These are phyloP conservation scores for Aspergillus aculeatinus DNA, from an alignment of 2,329 filamentous ascomycete genomes.

Conservation along the genomic window DNA sequence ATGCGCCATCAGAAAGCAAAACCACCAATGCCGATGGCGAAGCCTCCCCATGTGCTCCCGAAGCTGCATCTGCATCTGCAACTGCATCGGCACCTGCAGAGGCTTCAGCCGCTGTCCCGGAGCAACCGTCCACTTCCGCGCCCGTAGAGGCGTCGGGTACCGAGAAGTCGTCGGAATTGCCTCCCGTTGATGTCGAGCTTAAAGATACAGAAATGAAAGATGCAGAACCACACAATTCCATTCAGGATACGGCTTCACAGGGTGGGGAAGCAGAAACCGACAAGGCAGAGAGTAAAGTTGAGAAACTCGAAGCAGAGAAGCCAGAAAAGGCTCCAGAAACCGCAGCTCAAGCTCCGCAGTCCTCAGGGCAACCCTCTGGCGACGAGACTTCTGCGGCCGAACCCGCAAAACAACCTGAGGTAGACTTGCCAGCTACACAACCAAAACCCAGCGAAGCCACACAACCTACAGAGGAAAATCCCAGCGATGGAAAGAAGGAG, in stretches of 20 bases:
- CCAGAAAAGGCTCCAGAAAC: constrained; percentile 8
- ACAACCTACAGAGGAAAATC: not conserved
- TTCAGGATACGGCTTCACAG: not conserved
- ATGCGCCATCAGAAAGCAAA: constrained; percentile 5
- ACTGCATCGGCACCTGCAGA: not conserved
- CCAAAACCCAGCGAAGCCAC: not conserved
- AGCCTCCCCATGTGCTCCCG: not conserved
- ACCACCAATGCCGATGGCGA: not conserved
- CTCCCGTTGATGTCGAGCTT: not conserved
- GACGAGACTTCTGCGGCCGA: constrained; percentile 4
- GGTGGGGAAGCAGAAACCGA: not conserved
- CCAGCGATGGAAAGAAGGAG: constrained; percentile 5
- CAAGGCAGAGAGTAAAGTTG: not conserved
- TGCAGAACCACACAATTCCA: not conserved
- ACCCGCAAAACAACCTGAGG: constrained; percentile 7
- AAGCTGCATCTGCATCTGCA: not conserved
- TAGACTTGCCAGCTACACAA: not conserved
- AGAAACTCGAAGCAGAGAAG: constrained; percentile 1
- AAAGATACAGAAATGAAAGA: not conserved
- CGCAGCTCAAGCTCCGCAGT: not conserved
- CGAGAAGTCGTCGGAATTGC: not conserved
- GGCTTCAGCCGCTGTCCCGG: not conserved
- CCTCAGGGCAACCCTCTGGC: not conserved
- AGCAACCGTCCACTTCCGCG: constrained; percentile 6
- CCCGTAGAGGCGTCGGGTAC: not conserved